These are phyloP conservation scores for Hirschfeldia incana DNA, from an alignment of 345 rosid species.

Conservation along the genomic window DNA sequence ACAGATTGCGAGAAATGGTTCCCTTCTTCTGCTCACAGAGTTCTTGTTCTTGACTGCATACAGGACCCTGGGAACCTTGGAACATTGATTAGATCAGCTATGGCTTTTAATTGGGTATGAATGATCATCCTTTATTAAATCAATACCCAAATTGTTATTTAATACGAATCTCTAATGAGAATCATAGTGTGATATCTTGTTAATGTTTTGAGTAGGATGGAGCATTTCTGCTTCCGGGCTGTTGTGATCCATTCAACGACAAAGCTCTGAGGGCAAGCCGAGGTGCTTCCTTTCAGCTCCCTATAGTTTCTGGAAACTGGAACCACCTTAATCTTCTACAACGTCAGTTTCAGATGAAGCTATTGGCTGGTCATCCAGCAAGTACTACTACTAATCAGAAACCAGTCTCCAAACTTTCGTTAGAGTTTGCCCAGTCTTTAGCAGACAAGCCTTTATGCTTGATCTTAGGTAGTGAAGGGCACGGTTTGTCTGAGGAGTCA, in stretches of 20 bases:
- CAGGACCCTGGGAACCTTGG: conserved; percentile 99
- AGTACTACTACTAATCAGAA: conserved; percentile 35
- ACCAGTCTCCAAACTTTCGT: conserved; percentile 49
- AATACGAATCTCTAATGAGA: not conserved
- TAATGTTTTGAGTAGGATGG: conserved; percentile 57
- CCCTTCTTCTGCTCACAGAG: conserved; percentile 57
- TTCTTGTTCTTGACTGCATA: conserved; percentile 83
- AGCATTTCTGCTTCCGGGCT: conserved; percentile 93
- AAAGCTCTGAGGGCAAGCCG: conserved; percentile 92
- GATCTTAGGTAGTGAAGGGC: conserved; percentile 90
- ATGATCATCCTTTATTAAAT: too few species aligned
- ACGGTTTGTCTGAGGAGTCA: conserved; percentile 72
- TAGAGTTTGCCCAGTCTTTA: conserved; percentile 50
- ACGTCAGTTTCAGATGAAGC: conserved; percentile 61
- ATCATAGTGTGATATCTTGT: not conserved
- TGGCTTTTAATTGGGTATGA: conserved; percentile 84
- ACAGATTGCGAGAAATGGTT: conserved; percentile 61
- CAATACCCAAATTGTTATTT: not conserved
- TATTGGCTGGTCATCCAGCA: conserved; percentile 84
- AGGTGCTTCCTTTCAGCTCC: conserved; percentile 87
- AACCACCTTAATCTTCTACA: conserved; percentile 56
- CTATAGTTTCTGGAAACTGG: conserved; percentile 81
- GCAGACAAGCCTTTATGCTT: conserved; percentile 57
- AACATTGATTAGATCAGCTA: conserved; percentile 80
- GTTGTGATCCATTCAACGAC: conserved; percentile 90